phyloP scores from a whole-genome alignment of 1,284 basidiomycete species.

The Jaminaea rosea region DNA sequence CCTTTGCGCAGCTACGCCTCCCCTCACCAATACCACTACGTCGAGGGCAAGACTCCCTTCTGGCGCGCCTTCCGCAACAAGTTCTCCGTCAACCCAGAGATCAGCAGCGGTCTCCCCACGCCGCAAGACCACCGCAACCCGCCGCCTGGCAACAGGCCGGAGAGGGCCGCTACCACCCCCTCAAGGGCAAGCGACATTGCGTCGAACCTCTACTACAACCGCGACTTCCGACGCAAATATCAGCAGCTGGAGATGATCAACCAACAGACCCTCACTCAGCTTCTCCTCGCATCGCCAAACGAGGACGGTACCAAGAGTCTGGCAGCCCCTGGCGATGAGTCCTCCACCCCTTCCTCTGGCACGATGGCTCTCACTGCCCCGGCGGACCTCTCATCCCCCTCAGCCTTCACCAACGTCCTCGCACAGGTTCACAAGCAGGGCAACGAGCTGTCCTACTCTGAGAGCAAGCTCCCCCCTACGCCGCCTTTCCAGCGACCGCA shows the following conservation, averaged over 20 bases:
- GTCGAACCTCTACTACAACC: slow-evolving; percentile 66
- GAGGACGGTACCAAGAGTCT: slow-evolving; percentile 47
- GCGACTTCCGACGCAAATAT: slow-evolving; percentile 82
- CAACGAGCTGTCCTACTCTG: slow-evolving; percentile 24
- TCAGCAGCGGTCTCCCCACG: slow-evolving; percentile 81
- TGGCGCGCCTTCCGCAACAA: slow-evolving; percentile 43
- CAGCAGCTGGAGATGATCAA: slow-evolving; percentile 59
- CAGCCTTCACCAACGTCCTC: slow-evolving; percentile 44
- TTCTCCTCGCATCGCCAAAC: slow-evolving; percentile 72
- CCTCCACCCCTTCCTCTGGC: slow-evolving; percentile 13
- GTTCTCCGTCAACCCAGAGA: slow-evolving; percentile 66
- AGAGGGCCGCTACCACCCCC: slow-evolving; percentile 74
- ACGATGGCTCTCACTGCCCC: slow-evolving; percentile 38
- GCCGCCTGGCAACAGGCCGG: slow-evolving; percentile 73
- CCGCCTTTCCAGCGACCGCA: slow-evolving; percentile 42
- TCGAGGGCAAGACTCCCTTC: slow-evolving; percentile 43
- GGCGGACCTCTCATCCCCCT: slow-evolving; percentile 35
- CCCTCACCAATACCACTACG: slow-evolving; percentile 37
- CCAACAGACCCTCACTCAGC: slow-evolving; percentile 53
- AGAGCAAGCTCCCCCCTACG: slow-evolving; percentile 35
- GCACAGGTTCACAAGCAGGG: slow-evolving; percentile 34
- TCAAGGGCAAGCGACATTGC: slow-evolving; percentile 56
- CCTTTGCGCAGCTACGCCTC: slow-evolving; percentile 15
- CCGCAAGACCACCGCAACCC: slow-evolving; percentile 65
- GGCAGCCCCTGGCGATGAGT: slow-evolving; percentile 21